Evolutionary conservation across 2,329 filamentous ascomycete species (phyloP), one percentile per base, ranked within the genome.

Genomic region (Cladosporium sp.): DNA sequence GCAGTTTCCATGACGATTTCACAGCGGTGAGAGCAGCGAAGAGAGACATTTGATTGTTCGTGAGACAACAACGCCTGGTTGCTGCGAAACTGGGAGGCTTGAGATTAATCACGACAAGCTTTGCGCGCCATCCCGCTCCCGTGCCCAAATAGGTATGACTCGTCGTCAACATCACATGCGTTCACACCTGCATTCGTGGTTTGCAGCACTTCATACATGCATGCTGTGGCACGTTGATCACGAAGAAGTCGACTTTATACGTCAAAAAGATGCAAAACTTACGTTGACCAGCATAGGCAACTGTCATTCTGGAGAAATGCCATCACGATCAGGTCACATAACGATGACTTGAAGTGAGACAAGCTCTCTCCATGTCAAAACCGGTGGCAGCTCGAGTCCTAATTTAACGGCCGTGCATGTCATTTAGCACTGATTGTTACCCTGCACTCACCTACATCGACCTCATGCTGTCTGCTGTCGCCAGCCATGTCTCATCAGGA

Each of bases 1-100:
- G 36, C 30, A 63, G 60, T 63, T 56, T 43, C 60, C 60, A 63
- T 63, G 60, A 63, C 60, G 60, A 63, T 63, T 46, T 34, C 34
- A 30, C 48, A 53, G 46, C 58, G 58, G 58, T 32, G 30, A 62
- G 36, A 48, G 58, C 30, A 21, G 48, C 28, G 13, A 26, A 49
- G 26, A 46, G 21, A 36, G 59, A 54, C 46, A 43, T 28, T 54
- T 3, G n/a, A 21, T 46, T 10, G n/a, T 32, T 46, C 14, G 32
- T 63, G 48, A 56, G 60, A 63, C 59, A 56, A 28, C 32, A 58
- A 46, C 56, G 56, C 48, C 25, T 62, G 34, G 60, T 63, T 63
- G 60, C 60, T 63, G 49, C 49, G 60, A 63, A 63, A 56, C 49
- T 63, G 34, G 32, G 49, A 56, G 60, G 60, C 60, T 63, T 54